Base-by-base conservation (phyloP, 805 yeast genomes). In the Myxozyma mucilagina region DNA sequence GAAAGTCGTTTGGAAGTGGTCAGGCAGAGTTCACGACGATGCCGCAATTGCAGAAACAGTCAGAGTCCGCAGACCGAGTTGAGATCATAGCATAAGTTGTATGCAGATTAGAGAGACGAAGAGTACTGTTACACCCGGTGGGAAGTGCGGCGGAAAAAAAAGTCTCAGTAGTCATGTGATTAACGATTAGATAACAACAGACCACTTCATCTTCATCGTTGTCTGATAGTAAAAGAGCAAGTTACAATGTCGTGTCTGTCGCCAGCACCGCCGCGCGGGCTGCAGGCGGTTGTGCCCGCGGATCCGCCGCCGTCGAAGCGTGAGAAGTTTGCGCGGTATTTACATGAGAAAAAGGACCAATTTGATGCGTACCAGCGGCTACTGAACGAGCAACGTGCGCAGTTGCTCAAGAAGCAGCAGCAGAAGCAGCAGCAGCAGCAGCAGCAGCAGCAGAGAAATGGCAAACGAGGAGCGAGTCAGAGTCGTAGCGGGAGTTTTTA, bases 231-330 rank as follows among this genome's bases (percentile, higher is more conserved):
- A n/a, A n/a, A n/a, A n/a, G n/a, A n/a, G n/a, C n/a, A n/a, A n/a
- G n/a, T n/a, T n/a, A n/a, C n/a, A n/a, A 63, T 63, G 66, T 63
- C 66, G 35, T 63, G 59, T 44, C 54, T 63, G 16, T 51, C 66
- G 34, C 57, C 67, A 32, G 65, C 67, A n/a, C 63, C 63, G 18
- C 60, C 63, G 39, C 57, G 57, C 32, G 67, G 62, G 14, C 57
- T 63, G 20, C 67, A 61, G 49, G 67, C 67, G 24, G 65, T 63
- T 32, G 56, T 63, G 31, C 67, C 67, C 10, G 36, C 56, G 39
- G 67, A 63, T 47, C 67, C 67, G 36, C 67, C 67, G 34, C 67
- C 67, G 3, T 63, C 67, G 31, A 63, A 63, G 53, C 61, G 67
- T 31, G 66, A 61, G 51, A 61, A 63, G 45, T 58, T 63, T 14